Evolutionary conservation across 73 alveolate genomes (phyloP).

Genomic region (Paramecium primaurelia): DNA sequence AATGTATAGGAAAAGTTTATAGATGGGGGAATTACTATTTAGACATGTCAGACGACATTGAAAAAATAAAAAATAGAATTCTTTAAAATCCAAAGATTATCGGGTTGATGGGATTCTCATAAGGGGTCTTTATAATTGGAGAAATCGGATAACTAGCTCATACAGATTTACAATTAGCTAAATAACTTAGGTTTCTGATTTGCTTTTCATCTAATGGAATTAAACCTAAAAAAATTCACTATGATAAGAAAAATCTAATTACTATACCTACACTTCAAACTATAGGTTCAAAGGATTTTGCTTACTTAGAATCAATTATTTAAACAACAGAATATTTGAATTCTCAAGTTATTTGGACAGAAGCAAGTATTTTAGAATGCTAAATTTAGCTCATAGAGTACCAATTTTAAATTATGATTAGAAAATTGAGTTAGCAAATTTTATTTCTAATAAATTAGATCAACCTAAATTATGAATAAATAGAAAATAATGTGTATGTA

Average conservation of each 20-base stretch:
- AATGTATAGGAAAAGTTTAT: not conserved
- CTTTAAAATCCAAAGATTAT: not conserved
- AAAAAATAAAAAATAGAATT: not conserved
- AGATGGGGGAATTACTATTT: slow-evolving; percentile 29
- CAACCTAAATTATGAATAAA: not conserved
- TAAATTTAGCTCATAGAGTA: not conserved
- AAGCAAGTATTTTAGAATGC: not conserved
- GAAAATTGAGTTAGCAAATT: not conserved
- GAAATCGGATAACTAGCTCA: not conserved
- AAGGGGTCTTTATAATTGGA: not conserved
- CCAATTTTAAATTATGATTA: not conserved
- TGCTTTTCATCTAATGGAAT: not conserved
- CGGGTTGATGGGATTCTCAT: slow-evolving; percentile 30
- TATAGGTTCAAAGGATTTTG: not conserved
- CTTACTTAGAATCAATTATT: not conserved
- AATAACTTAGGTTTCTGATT: not conserved
- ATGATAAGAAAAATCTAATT: not conserved
- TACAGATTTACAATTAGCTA: not conserved
- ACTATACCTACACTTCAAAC: not conserved
- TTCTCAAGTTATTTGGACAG: not conserved
- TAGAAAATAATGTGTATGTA: not conserved
- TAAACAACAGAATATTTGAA: not conserved
- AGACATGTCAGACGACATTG: not conserved
- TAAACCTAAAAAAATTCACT: not conserved
- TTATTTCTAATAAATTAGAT: not conserved